Conservation (phyloP, 164 flowering plant species). For the Magnolia kwangsiensis region DNA sequence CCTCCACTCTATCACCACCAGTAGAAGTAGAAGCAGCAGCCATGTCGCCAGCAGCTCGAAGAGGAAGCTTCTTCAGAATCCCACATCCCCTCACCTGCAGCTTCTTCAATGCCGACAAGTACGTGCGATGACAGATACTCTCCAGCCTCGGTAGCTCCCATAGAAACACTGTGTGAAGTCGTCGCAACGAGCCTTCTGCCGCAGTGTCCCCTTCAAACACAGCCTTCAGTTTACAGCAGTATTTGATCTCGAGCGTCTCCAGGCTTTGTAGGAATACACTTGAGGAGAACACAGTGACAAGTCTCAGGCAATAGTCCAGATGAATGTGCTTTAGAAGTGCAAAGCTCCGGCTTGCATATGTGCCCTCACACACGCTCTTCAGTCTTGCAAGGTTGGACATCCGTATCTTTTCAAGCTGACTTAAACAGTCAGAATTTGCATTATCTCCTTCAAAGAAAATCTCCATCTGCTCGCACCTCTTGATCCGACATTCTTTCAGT, state of each 20-base stretch:
- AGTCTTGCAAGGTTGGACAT: not conserved
- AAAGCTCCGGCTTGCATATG: not conserved
- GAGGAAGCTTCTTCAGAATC: no score
- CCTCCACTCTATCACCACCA: no score
- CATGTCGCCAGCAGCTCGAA: no score
- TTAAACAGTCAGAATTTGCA: not conserved
- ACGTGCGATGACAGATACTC: no score
- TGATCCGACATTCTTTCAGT: not conserved
- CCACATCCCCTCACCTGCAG: no score
- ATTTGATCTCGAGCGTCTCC: slow-evolving; percentile 1
- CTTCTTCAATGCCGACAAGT: no score
- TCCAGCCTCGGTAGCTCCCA: no score
- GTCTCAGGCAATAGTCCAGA: not conserved
- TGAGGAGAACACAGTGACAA: not conserved
- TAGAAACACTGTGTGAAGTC: not conserved
- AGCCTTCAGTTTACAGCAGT: not conserved
- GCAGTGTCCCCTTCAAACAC: not conserved
- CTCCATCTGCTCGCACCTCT: not conserved
- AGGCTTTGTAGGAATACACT: not conserved
- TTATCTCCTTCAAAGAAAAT: not conserved
- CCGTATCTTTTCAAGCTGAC: not conserved
- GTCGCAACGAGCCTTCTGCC: no score
- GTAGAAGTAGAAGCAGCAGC: no score
- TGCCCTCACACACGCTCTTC: not conserved
- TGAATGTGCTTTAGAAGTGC: not conserved